Evolutionary conservation across 2,329 filamentous ascomycete species (phyloP).

Genomic region (Trichoderma simmonsii): DNA sequence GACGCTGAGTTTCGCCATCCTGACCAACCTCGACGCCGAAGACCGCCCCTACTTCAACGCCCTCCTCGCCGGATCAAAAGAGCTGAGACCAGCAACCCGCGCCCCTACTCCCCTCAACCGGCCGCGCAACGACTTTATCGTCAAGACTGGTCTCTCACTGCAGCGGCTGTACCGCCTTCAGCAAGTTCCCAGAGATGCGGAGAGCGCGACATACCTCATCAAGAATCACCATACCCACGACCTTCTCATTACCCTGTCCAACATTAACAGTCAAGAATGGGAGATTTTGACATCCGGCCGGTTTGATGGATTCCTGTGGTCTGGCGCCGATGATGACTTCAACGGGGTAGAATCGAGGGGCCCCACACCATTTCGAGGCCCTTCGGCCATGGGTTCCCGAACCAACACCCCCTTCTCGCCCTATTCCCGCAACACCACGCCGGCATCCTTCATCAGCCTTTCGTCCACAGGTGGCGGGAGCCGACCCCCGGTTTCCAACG

Average conservation of each 20-base stretch:
- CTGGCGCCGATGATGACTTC: conserved; percentile 69
- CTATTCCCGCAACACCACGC: conserved; percentile 56
- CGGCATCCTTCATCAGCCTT: conserved; percentile 57
- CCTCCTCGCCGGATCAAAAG: conserved; percentile 61
- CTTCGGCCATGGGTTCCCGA: conserved; percentile 43
- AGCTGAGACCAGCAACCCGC: conserved; percentile 54
- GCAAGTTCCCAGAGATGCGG: conserved; percentile 74
- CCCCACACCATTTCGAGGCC: conserved; percentile 50
- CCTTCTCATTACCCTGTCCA: conserved; percentile 79
- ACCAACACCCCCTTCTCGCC: conserved; percentile 48
- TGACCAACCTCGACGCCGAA: conserved; percentile 76
- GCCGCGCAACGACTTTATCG: conserved; percentile 67
- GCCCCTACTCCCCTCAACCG: conserved; percentile 68
- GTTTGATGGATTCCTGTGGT: conserved; percentile 95
- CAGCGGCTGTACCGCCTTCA: conserved; percentile 80
- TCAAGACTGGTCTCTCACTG: conserved; percentile 72
- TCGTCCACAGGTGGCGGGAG: conserved; percentile 47
- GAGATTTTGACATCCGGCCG: conserved; percentile 90
- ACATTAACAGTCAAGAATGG: conserved; percentile 92
- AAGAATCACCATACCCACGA: conserved; percentile 80
- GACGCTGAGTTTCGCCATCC: conserved; percentile 87
- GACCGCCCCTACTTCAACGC: conserved; percentile 81
- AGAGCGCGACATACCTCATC: conserved; percentile 80
- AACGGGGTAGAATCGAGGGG: conserved; percentile 50
- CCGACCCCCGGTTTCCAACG: conserved; percentile 71